Percentiles rank a stretch among this genome's conserved stretches.
Conservation (phyloP, 257 asterid genomes). For the Solanum bulbocastanum region DNA sequence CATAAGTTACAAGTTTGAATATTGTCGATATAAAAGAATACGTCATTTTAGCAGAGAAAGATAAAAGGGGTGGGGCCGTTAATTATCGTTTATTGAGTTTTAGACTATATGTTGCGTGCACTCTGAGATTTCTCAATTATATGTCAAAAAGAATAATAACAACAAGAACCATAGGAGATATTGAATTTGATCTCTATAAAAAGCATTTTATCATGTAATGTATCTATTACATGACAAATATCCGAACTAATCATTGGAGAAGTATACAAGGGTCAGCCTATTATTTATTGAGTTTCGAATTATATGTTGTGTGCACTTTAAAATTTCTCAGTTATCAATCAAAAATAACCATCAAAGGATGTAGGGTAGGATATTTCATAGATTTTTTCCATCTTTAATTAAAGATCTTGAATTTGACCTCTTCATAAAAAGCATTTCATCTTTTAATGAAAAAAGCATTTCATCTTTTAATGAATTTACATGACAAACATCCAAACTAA, state of each 20-base stretch:
- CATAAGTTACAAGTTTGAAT: neutral
- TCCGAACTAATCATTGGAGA: neutral
- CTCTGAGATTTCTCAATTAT: neutral
- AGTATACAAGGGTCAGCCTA: neutral
- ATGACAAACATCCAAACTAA: neutral
- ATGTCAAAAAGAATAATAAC: neutral
- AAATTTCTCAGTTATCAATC: neutral
- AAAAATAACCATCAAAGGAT: neutral
- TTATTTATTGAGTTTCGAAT: accelerated
- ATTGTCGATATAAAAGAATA: neutral
- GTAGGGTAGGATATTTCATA: neutral
- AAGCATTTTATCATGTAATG: neutral
- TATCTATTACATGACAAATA: neutral
- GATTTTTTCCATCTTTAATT: neutral
- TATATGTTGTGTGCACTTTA: too few relatives aligned
- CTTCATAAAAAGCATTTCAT: neutral
- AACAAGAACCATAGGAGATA: neutral
- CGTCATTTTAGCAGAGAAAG: neutral
- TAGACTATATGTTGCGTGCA: too few relatives aligned
- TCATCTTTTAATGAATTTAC: neutral
- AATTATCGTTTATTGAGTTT: neutral
- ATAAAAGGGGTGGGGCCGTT: neutral
- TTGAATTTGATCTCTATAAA: neutral
- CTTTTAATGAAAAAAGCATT: neutral
- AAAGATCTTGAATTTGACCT: neutral